phyloP scores from a whole-genome alignment of 345 rosid genomes.

The Melaleuca alternifolia region DNA sequence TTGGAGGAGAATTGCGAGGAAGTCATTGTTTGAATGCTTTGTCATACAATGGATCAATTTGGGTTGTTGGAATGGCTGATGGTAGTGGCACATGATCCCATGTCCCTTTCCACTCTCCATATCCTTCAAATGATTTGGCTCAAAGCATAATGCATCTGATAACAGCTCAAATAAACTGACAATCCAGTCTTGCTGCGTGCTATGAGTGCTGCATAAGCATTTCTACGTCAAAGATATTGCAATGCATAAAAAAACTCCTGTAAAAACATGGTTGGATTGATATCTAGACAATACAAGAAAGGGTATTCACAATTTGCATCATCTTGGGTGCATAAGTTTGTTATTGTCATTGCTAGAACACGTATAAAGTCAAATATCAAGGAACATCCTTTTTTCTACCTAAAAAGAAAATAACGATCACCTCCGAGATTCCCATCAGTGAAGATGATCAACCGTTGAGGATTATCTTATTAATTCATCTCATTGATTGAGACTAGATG shows the following conservation, averaged over 20 bases:
- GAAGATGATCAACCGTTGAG: background rate
- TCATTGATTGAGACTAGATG: background rate
- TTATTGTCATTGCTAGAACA: background rate
- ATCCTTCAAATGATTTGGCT: constrained; percentile 21
- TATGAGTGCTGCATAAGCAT: constrained; percentile 22
- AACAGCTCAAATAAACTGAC: constrained; percentile 23
- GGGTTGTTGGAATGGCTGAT: constrained; percentile 46
- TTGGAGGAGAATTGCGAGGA: background rate
- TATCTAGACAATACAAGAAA: background rate
- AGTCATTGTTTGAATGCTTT: constrained; percentile 5
- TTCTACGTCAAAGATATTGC: constrained; percentile 7
- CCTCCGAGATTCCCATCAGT: background rate
- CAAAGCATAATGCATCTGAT: constrained; percentile 38
- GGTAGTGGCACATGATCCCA: constrained; percentile 22
- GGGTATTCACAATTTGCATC: background rate
- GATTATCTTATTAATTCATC: background rate
- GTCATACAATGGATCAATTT: constrained; percentile 28
- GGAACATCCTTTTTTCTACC: background rate
- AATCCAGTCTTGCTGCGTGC: constrained; percentile 12
- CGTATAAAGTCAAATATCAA: background rate
- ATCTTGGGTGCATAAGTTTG: background rate
- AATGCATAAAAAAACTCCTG: background rate
- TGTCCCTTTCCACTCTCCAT: constrained; percentile 25
- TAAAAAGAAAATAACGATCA: background rate
- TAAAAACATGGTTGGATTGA: background rate